Conservation (phyloP, 352 stramenopile genomes). For the Globisporangium barbulae region DNA sequence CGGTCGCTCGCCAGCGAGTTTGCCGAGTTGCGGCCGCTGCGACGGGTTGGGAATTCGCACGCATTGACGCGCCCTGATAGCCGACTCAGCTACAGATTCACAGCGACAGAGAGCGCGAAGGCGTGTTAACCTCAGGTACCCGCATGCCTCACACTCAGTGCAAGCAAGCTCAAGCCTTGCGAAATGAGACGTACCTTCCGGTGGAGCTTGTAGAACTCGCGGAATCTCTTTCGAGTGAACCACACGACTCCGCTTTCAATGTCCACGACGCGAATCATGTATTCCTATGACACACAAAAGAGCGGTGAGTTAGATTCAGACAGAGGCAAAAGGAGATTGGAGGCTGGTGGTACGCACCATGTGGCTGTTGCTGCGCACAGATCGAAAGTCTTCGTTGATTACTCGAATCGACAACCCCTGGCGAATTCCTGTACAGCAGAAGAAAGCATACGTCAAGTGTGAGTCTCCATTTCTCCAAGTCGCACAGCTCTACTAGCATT, state of each 20-base stretch:
- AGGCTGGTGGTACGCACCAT: constrained; percentile 37
- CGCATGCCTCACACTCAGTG: too few relatives aligned
- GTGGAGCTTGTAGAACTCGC: constrained; percentile 79
- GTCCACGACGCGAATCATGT: constrained; percentile 83
- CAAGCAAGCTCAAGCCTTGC: too few relatives aligned
- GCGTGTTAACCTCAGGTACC: too few relatives aligned
- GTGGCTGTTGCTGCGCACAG: constrained; percentile 49
- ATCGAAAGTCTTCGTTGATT: constrained; percentile 59
- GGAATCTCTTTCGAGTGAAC: constrained; percentile 80
- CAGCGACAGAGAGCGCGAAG: background rate
- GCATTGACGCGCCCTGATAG: constrained; percentile 62
- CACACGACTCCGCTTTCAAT: constrained; percentile 83
- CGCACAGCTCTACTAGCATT: background rate
- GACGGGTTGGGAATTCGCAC: constrained; percentile 68
- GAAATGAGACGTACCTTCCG: constrained; percentile 48
- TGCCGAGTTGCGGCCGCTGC: constrained; percentile 49
- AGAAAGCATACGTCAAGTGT: background rate
- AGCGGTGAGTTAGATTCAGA: background rate
- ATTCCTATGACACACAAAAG: constrained; percentile 45
- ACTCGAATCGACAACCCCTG: constrained; percentile 79
- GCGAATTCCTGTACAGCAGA: constrained; percentile 46
- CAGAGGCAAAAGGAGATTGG: background rate
- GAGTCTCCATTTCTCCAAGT: background rate
- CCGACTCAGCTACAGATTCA: constrained; percentile 44
- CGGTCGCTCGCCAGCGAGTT: constrained; percentile 63